Conservation (phyloP, 2,329 filamentous ascomycete species). For the Clonostachys rhizophaga region DNA sequence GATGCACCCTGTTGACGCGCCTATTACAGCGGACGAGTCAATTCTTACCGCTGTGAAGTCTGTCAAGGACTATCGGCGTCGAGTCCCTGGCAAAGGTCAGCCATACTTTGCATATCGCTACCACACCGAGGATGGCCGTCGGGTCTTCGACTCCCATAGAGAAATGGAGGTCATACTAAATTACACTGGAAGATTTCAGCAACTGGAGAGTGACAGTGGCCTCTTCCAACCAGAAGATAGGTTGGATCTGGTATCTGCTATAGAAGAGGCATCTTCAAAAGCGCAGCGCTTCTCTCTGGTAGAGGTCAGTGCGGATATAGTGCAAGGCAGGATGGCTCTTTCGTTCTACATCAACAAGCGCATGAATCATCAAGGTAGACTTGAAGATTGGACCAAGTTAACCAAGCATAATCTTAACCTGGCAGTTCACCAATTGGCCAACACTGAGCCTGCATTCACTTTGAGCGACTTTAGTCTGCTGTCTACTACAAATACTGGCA, state of each 20-base stretch:
- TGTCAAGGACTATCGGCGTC: slow-evolving; percentile 12
- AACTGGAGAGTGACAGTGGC: not conserved
- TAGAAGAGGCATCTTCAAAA: not conserved
- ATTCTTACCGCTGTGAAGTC: slow-evolving; percentile 8
- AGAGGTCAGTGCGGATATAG: not conserved
- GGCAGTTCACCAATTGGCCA: slow-evolving; percentile 16
- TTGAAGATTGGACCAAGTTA: not conserved
- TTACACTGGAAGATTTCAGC: slow-evolving; percentile 4
- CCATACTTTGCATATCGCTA: slow-evolving; percentile 16
- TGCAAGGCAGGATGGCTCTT: not conserved
- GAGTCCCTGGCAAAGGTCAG: slow-evolving; percentile 11
- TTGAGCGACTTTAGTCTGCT: slow-evolving; percentile 35
- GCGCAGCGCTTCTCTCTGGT: not conserved
- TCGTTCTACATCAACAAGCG: not conserved
- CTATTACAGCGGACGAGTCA: slow-evolving; percentile 4
- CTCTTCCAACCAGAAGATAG: slow-evolving; percentile 1
- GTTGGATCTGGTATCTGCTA: no score
- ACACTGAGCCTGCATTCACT: slow-evolving; percentile 29
- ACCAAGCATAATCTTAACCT: not conserved
- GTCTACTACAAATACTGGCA: slow-evolving; percentile 21
- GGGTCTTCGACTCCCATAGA: slow-evolving; percentile 15
- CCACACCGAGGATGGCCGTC: slow-evolving; percentile 15
- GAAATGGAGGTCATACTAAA: slow-evolving; percentile 4
- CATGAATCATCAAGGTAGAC: not conserved
- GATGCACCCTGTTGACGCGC: slow-evolving; percentile 13